Evolutionary conservation across 1,139 yeast genomes (phyloP).

Genomic region (Yamadazyma siamensis): DNA sequence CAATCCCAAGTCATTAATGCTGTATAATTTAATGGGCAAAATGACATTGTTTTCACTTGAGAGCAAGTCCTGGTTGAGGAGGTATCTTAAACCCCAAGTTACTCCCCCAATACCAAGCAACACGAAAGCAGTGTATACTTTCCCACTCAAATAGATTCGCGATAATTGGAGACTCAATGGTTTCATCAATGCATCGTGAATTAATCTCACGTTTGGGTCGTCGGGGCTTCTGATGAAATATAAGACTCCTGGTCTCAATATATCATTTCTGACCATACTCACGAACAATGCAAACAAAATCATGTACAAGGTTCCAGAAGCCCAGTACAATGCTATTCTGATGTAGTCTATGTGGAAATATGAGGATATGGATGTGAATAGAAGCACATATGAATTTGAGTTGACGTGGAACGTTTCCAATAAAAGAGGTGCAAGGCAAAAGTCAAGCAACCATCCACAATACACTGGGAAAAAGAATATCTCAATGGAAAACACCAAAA

Average conservation of each 20-base stretch:
- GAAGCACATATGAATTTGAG: slow-evolving; percentile 11
- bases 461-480: slow-evolving; percentile 78
- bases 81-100: slow-evolving; percentile 47
- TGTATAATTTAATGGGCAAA: slow-evolving; percentile 22
- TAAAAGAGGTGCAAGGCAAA: slow-evolving; percentile 60
- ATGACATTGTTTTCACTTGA: slow-evolving; percentile 18
- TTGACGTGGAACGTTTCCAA: slow-evolving; percentile 16
- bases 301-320: slow-evolving; percentile 82
- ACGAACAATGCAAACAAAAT: slow-evolving; percentile 81
- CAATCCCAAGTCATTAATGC: slow-evolving; percentile 5
- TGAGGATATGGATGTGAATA: slow-evolving; percentile 24
- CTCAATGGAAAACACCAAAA: slow-evolving; percentile 73
- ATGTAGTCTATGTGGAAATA: slow-evolving; percentile 21
- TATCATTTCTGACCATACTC: slow-evolving; percentile 70
- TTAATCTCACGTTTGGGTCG: slow-evolving; percentile 85
- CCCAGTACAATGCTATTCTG: slow-evolving; percentile 53
- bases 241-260: slow-evolving; percentile 84
- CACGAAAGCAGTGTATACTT: slow-evolving; percentile 73
- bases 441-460: slow-evolving; percentile 77
- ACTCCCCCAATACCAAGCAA: slow-evolving; percentile 71
- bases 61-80: slow-evolving; percentile 4
- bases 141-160: slow-evolving; percentile 70
- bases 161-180: slow-evolving; percentile 71
- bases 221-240: slow-evolving; percentile 93
- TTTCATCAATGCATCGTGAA: slow-evolving; percentile 81